Conservation (phyloP, 1,284 basidiomycete genomes). For the Ganoderma boninense region DNA sequence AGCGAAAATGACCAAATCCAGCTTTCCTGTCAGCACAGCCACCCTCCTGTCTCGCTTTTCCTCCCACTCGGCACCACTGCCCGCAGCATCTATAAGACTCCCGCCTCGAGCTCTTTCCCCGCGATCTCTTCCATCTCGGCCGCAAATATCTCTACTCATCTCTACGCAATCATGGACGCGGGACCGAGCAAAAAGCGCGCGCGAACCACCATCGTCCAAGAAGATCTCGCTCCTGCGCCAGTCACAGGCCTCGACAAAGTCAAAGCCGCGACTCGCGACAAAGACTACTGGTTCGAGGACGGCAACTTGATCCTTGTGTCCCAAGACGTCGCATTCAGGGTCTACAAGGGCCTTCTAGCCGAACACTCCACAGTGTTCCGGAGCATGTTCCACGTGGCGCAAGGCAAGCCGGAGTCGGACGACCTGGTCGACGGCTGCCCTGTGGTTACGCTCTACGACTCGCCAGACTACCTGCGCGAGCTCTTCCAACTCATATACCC, state of each 20-base stretch:
- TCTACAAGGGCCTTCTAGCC: slow-evolving; percentile 31
- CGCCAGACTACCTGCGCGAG: slow-evolving; percentile 18
- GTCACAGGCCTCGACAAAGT: slow-evolving; percentile 8
- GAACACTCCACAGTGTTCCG: slow-evolving; percentile 33
- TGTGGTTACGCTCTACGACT: slow-evolving; percentile 29
- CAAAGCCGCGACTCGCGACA: slow-evolving; percentile 14
- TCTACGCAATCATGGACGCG: background rate
- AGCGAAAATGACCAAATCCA: background rate
- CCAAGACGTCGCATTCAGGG: slow-evolving; percentile 20
- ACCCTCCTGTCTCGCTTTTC: background rate
- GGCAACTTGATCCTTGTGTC: slow-evolving; percentile 34
- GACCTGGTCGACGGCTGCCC: slow-evolving; percentile 27
- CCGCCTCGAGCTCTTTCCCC: background rate
- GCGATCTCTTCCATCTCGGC: background rate
- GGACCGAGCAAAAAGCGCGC: slow-evolving; percentile 8
- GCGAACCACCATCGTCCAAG: background rate
- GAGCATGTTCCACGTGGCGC: slow-evolving; percentile 30
- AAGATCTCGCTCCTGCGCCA: background rate
- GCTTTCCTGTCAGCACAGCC: background rate
- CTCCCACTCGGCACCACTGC: background rate
- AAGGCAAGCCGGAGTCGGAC: slow-evolving; percentile 19
- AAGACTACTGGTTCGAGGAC: slow-evolving; percentile 30
- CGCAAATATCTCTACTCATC: background rate
- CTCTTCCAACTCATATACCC: slow-evolving; percentile 20
- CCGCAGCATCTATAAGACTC: background rate